These are phyloP conservation scores for Litsea cubeba DNA, from an alignment of 164 flowering plant species.

Conservation along the genomic window DNA sequence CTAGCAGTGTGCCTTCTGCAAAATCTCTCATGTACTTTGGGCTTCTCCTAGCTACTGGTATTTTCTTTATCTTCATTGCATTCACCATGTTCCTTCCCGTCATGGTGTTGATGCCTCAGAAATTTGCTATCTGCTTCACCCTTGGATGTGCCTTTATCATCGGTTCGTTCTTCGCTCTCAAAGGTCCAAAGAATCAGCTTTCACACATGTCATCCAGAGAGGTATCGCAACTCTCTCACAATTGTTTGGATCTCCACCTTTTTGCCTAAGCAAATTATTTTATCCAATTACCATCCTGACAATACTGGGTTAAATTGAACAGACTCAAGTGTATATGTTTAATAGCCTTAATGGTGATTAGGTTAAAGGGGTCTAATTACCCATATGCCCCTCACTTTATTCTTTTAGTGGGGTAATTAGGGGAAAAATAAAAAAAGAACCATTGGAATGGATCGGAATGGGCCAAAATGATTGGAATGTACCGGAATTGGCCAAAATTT, in stretches of 20 bases:
- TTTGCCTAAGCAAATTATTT: neutral
- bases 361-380: no score
- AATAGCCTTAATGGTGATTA: no score
- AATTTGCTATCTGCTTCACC: conserved; percentile 92
- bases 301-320: no score
- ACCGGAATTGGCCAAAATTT: no score
- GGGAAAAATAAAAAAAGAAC: no score
- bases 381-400: no score
- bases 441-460: no score
- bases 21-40: conserved; percentile 91
- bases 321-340: no score
- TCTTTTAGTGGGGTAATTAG: no score
- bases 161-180: conserved; percentile 84
- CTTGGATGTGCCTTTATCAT: conserved; percentile 80
- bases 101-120: conserved; percentile 95
- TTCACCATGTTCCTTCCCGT: conserved; percentile 97
- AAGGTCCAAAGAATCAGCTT: conserved; percentile 87
- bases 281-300: no score
- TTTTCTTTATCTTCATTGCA: conserved; percentile 87
- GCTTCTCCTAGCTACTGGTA: conserved; percentile 70
- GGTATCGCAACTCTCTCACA: conserved; percentile 34
- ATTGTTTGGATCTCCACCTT: neutral
- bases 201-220: conserved; percentile 86
- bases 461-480: no score
- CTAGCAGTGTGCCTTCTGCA: conserved; percentile 84